These are phyloP conservation scores for Amanita molliuscula DNA, from an alignment of 768 basidiomycete genomes.

Conservation along the genomic window DNA sequence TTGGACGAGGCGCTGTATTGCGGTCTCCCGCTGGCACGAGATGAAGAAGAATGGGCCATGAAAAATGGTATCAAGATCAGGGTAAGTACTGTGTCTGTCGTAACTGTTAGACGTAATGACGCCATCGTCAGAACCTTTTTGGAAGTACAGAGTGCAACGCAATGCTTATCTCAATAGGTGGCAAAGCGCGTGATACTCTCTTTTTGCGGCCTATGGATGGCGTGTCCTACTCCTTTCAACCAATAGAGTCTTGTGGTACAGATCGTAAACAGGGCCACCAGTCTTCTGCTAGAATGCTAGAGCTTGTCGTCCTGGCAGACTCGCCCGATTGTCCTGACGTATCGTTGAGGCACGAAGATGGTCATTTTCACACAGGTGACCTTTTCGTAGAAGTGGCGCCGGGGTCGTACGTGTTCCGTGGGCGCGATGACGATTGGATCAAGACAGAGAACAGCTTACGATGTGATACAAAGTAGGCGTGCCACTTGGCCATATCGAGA, in stretches of 20 bases:
- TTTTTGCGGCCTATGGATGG: slow-evolving; percentile 49
- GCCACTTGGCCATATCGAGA: not conserved
- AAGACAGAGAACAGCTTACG: slow-evolving; percentile 71
- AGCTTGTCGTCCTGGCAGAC: slow-evolving; percentile 57
- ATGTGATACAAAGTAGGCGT: slow-evolving; percentile 52
- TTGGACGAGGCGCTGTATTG: slow-evolving; percentile 58
- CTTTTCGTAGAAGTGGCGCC: slow-evolving; percentile 58
- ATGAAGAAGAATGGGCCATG: slow-evolving; percentile 67
- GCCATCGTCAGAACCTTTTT: slow-evolving; percentile 54
- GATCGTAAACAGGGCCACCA: slow-evolving; percentile 44
- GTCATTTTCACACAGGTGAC: slow-evolving; percentile 74
- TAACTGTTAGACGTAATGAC: slow-evolving; percentile 7
- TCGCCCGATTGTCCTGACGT: slow-evolving; percentile 61
- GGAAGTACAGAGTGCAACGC: slow-evolving; percentile 79
- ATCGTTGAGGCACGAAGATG: slow-evolving; percentile 49
- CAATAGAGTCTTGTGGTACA: slow-evolving; percentile 32
- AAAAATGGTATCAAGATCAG: slow-evolving; percentile 51
- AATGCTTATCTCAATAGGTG: slow-evolving; percentile 52
- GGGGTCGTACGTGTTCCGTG: slow-evolving; percentile 55
- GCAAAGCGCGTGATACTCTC: slow-evolving; percentile 37
- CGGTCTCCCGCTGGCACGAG: slow-evolving; percentile 52
- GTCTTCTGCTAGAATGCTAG: slow-evolving; percentile 46
- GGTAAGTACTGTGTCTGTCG: slow-evolving; percentile 27
- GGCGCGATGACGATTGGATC: slow-evolving; percentile 80
- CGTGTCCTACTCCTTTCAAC: slow-evolving; percentile 55